Conservation (phyloP, 2,329 filamentous ascomycete species). For the Pseudopyrenochaeta lycopersici region DNA sequence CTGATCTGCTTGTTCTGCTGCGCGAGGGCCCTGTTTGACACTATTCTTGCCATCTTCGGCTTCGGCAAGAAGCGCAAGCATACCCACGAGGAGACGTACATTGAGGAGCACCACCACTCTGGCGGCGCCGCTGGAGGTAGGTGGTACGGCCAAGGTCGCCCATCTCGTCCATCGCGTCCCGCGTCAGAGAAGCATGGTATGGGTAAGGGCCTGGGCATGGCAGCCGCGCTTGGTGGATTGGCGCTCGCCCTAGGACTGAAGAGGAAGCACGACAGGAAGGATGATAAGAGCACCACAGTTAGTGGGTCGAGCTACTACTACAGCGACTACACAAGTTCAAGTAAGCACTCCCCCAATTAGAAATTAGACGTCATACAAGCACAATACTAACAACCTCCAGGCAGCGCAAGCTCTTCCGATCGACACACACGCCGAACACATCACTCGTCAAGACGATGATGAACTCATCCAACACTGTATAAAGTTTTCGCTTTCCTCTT, state of each 20-base stretch:
- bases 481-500: background rate
- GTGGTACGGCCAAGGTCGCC: slow-evolving; percentile 56
- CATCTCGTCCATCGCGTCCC: slow-evolving; percentile 45
- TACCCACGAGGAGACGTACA: slow-evolving; percentile 66
- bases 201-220: slow-evolving; percentile 49
- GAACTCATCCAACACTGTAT: background rate
- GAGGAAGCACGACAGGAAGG: slow-evolving; percentile 50
- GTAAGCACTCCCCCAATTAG: slow-evolving; percentile 49
- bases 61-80: slow-evolving; percentile 59
- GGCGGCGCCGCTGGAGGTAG: slow-evolving; percentile 61
- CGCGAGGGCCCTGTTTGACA: slow-evolving; percentile 63
- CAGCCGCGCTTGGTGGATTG: slow-evolving; percentile 54
- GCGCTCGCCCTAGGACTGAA: slow-evolving; percentile 58
- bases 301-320: slow-evolving; percentile 52
- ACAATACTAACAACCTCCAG: slow-evolving; percentile 39
- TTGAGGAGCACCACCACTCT: slow-evolving; percentile 70
- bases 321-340: slow-evolving; percentile 59
- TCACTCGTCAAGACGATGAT: slow-evolving; percentile 43
- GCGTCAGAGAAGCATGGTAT: slow-evolving; percentile 42
- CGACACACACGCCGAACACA: slow-evolving; percentile 51
- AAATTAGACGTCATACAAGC: background rate
- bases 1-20: slow-evolving; percentile 79
- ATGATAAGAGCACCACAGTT: slow-evolving; percentile 55
- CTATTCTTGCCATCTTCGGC: slow-evolving; percentile 68
- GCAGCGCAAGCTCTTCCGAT: slow-evolving; percentile 56